Base-by-base conservation (phyloP, 306 rosid genomes). In the Lathyrus oleraceus region DNA sequence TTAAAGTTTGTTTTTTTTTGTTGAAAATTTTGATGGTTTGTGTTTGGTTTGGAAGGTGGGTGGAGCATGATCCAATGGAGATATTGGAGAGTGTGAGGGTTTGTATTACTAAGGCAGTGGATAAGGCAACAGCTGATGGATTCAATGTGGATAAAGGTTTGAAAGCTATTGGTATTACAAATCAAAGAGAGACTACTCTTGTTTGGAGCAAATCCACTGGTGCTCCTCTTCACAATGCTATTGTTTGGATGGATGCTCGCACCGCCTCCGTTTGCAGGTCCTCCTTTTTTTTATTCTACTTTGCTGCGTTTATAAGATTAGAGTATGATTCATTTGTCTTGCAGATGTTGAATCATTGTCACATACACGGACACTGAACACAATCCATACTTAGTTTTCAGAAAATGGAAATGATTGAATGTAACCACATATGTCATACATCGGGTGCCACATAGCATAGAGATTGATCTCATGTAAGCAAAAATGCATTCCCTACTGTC, bases 221-320 rank as follows among this genome's bases (percentile, higher is more conserved):
- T 27, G 54, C 9, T 39, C 97, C 98, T 62, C 97, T 94, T 36
- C 43, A 88, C 72, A 76, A 85, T 42, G 97, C 98, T 65, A 79
- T 94, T 67, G 98, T 94, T 76, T 94, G 98, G 98, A 90, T 90
- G 98, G 98, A 94, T 72, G 95, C 21, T 67, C 90, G 98, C 1
- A 90, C 98, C 28, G 76, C 90, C 52, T 45, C 88, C 23, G 43
- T 94, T 81, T 94, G 96, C 96, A 82, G 97, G 98, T 90, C 25
- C 45, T 32, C 39, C 13, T 58, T 1, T 20, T 17, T 5, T 21
- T 2, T 16, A n/a, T 65, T 32, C 23, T 67, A 10, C 27, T 42
- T 20, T 5, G n/a, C 43, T 42, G 8, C 17, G 28, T 51, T 10
- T 23, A 8, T 35, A 53, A 2, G 6, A 1, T 5, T 23, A 10